phyloP scores from a whole-genome alignment of 805 yeast species.

The Grigorovia yakushimaensis region DNA sequence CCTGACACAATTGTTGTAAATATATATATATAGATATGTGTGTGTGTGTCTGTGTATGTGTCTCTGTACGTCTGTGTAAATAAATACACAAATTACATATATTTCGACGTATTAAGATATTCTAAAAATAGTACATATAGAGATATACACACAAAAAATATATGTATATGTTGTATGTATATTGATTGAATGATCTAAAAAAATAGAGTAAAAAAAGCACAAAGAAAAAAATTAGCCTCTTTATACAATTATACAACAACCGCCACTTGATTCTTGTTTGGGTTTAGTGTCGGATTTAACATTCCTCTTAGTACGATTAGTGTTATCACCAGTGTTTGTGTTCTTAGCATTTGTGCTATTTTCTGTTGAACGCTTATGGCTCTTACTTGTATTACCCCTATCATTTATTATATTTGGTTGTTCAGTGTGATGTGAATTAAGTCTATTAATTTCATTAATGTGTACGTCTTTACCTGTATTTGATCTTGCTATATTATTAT shows the following conservation, averaged over 20 bases:
- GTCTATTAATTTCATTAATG: not conserved
- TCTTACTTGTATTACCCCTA: not conserved
- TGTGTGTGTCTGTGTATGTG: too few relatives aligned
- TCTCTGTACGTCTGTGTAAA: too few relatives aligned
- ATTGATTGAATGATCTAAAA: too few relatives aligned
- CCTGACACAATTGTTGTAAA: too few relatives aligned
- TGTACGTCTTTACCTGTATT: not conserved
- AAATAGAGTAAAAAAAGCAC: too few relatives aligned
- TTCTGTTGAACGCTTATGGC: not conserved
- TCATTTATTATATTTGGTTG: not conserved
- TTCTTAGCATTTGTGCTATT: not conserved
- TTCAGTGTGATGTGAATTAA: too few relatives aligned
- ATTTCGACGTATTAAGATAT: too few relatives aligned
- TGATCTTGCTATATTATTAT: not conserved
- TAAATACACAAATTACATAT: too few relatives aligned
- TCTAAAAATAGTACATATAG: too few relatives aligned
- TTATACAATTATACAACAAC: constrained; percentile 28
- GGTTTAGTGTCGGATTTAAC: not conserved
- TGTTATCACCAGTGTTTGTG: not conserved
- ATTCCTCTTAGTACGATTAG: not conserved
- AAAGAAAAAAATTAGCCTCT: not conserved
- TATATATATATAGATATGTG: too few relatives aligned
- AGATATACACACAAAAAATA: too few relatives aligned
- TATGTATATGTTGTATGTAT: too few relatives aligned
- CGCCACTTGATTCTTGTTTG: constrained; percentile 14